Percentiles rank a stretch among this genome's conserved stretches.
Conservation (phyloP, 495 filamentous ascomycete genomes). For the Filosporella fistucella region DNA sequence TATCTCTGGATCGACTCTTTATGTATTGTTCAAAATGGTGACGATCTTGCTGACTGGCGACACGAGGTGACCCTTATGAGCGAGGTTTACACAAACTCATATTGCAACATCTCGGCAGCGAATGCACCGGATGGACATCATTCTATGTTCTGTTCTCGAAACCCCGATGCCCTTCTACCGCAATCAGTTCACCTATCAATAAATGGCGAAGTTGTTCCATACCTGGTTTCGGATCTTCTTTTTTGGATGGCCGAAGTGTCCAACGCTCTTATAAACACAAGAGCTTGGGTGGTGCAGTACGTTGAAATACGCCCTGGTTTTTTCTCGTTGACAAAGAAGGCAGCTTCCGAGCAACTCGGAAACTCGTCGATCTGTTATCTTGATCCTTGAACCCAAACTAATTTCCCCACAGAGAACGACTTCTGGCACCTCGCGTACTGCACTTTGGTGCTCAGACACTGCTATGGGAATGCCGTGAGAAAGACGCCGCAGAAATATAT, state of each 20-base stretch:
- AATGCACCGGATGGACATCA: neutral
- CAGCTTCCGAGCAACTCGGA: too few relatives aligned
- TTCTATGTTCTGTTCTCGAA: neutral
- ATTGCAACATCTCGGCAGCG: neutral
- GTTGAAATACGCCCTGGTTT: too few relatives aligned
- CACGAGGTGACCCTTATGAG: neutral
- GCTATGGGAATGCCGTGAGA: neutral
- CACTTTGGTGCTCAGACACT: neutral
- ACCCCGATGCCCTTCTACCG: neutral
- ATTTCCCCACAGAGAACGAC: too few relatives aligned
- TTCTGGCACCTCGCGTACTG: neutral
- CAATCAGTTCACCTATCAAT: neutral
- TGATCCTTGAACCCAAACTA: too few relatives aligned
- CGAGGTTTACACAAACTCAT: neutral
- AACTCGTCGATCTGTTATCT: too few relatives aligned
- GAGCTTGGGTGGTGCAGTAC: neutral
- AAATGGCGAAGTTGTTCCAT: neutral
- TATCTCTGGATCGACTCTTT: slow-evolving; percentile 3
- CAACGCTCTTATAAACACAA: neutral
- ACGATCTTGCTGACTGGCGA: neutral
- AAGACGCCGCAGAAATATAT: neutral
- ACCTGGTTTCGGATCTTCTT: neutral
- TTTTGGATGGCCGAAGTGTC: neutral
- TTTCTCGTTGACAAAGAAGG: too few relatives aligned
- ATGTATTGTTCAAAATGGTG: slow-evolving; percentile 5